A percentile compares a stretch with the other conserved stretches of the same genome.
phyloP scores from a whole-genome alignment of 345 rosid species.

The Litchi chinensis region DNA sequence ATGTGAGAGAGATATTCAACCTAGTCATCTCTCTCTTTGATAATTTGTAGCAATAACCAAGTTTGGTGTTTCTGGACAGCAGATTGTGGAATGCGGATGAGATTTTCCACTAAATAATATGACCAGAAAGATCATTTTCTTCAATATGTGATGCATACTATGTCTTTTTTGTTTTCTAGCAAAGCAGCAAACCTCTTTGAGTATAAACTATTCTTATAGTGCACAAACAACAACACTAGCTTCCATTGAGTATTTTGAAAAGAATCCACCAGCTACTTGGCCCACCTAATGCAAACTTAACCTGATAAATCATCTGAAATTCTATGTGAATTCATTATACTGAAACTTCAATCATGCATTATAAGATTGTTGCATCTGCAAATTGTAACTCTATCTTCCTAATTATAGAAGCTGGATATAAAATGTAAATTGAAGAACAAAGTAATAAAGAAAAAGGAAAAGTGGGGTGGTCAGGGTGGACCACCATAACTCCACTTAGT shows the following conservation, averaged over 20 bases:
- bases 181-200: neutral
- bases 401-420: neutral
- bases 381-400: neutral
- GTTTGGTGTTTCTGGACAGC: conserved; percentile 4
- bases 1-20: neutral
- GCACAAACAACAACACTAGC: neutral
- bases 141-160: neutral
- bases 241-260: conserved; percentile 9
- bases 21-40: neutral
- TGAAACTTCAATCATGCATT: neutral
- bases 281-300: conserved; percentile 13
- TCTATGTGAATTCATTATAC: neutral
- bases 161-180: neutral
- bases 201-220: neutral
- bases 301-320: neutral
- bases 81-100: neutral
- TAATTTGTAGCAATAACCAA: neutral
- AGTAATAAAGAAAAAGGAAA: neutral
- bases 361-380: neutral
- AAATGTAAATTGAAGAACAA: neutral
- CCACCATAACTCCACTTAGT: conserved; percentile 48
- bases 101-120: neutral
- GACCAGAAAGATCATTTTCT: neutral
- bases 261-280: conserved; percentile 22
- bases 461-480: conserved; percentile 23